phyloP scores from a whole-genome alignment of 2,329 filamentous ascomycete genomes.

The Penicillium sp. region DNA sequence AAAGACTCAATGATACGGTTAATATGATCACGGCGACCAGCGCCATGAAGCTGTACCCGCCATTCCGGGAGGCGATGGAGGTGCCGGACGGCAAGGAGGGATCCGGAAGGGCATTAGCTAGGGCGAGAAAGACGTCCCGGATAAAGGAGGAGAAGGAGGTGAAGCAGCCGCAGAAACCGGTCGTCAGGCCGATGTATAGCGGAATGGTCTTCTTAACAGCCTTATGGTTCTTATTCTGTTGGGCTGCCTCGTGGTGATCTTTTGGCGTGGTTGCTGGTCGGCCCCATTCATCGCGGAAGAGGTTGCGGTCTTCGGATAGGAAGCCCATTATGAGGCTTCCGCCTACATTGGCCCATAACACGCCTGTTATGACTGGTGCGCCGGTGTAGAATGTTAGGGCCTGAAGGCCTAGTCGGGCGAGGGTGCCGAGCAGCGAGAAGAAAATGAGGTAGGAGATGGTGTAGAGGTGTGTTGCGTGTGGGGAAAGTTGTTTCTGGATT shows the following conservation, averaged over 20 bases:
- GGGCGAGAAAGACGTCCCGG: conserved; percentile 75
- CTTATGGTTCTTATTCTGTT: conserved; percentile 56
- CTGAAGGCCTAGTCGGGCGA: conserved; percentile 80
- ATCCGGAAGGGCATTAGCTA: conserved; percentile 72
- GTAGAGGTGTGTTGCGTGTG: conserved; percentile 64
- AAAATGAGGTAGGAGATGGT: conserved; percentile 81
- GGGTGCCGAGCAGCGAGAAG: conserved; percentile 82
- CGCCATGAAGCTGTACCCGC: conserved; percentile 83
- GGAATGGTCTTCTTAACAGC: conserved; percentile 83
- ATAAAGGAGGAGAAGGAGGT: conserved; percentile 90
- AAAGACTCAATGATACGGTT: conserved; percentile 72
- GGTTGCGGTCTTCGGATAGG: conserved; percentile 73
- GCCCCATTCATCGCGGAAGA: conserved; percentile 74
- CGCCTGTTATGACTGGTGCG: conserved; percentile 72
- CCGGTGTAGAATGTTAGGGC: conserved; percentile 79
- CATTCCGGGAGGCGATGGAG: conserved; percentile 58
- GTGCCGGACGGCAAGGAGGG: conserved; percentile 49
- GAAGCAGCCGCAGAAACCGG: conserved; percentile 86
- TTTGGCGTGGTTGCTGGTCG: conserved; percentile 39
- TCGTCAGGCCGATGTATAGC: conserved; percentile 82
- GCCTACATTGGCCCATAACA: conserved; percentile 85
- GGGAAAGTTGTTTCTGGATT: conserved; percentile 46
- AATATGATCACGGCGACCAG: conserved; percentile 73
- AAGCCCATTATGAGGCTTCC: conserved; percentile 87
- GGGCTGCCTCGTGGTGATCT: conserved; percentile 34